Base-by-base conservation (phyloP, 23 red algal species). In the Pyropia haitanensis region DNA sequence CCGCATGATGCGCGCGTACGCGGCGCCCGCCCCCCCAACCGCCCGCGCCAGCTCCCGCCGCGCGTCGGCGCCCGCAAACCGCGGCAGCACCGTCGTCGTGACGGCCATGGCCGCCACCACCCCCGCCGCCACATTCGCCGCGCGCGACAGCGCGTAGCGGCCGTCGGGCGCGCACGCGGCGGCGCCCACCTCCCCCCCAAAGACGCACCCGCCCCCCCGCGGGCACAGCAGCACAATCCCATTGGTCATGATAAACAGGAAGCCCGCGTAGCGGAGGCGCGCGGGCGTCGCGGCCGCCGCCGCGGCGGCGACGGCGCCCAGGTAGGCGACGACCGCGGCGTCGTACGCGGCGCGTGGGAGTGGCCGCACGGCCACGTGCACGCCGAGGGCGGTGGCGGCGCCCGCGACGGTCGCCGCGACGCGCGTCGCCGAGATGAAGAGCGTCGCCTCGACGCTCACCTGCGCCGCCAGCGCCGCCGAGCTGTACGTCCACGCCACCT, bases 171-270 rank as follows among this genome's bases (percentile, higher is more conserved):
- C 75, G 58, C 81, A 87, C 12, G 49, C 20, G 10, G 61, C n/a
- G 19, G 56, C 63, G 31, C 58, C 62, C 16, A 54, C 53, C 8
- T 28, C 33, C 16, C 53, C 25, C 44, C 60, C 69, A 7, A 60
- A 63, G 14, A 54, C 56, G 27, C 81, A 87, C 52, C 75, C 72
- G 17, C 51, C 49, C 24, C 51, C 62, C 50, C 81, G 39, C 2
- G 81, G 70, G 59, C 81, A 87, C 53, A 77, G 76, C 24, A 76
- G 8, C 20, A 87, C 61, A 6, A 87, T 57, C 28, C 54, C 53
- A 49, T 87, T 87, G 19, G 81, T 76, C 28, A 77, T 64, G 60
- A 87, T 87, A 32, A 76, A 58, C 17, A 87, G 81, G 51, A 87
- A 87, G 53, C 61, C 44, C 10, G 81, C 81, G 54, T 87, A 87